These are phyloP conservation scores for Colletotrichum sidae DNA, from an alignment of 2,329 filamentous ascomycete species.

Conservation along the genomic window DNA sequence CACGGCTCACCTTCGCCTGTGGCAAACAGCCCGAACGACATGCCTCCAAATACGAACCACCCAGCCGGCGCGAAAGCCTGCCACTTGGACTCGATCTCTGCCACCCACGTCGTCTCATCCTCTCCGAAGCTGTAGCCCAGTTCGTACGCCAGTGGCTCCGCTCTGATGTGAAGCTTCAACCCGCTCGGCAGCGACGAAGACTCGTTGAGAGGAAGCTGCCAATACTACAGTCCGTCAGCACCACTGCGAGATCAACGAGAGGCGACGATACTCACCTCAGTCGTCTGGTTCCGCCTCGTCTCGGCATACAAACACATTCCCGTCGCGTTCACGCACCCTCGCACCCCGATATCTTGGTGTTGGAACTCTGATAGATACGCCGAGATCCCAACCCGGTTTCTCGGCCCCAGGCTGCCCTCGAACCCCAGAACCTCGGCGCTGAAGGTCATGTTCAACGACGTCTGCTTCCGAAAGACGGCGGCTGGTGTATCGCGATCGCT, in stretches of 20 bases:
- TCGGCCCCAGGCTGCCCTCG: conserved; percentile 33
- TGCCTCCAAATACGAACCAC: conserved; percentile 38
- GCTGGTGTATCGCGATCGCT: conserved; percentile 44
- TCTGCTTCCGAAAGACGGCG: conserved; percentile 44
- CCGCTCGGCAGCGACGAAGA: conserved; percentile 12
- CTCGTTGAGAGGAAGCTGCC: conserved; percentile 19
- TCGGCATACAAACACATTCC: conserved; percentile 38
- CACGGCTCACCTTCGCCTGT: conserved; percentile 41
- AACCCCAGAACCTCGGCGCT: conserved; percentile 38
- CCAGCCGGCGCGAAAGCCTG: conserved; percentile 32
- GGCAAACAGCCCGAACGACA: conserved; percentile 40
- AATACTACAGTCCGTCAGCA: conserved; percentile 15
- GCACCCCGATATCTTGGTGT: conserved; percentile 43
- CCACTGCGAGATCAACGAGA: neutral
- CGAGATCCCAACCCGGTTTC: conserved; percentile 42
- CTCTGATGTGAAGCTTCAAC: conserved; percentile 39
- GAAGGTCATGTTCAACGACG: conserved; percentile 45
- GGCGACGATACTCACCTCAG: conserved; percentile 8
- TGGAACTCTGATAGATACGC: conserved; percentile 41
- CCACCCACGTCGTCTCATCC: conserved; percentile 26
- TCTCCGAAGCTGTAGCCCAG: conserved; percentile 40
- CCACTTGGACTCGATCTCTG: conserved; percentile 20
- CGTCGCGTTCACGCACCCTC: conserved; percentile 40
- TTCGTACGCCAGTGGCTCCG: conserved; percentile 38
- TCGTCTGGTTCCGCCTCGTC: conserved; percentile 17